These are phyloP conservation scores for Tricholoma terreum DNA, from an alignment of 768 basidiomycete genomes.

Conservation along the genomic window DNA sequence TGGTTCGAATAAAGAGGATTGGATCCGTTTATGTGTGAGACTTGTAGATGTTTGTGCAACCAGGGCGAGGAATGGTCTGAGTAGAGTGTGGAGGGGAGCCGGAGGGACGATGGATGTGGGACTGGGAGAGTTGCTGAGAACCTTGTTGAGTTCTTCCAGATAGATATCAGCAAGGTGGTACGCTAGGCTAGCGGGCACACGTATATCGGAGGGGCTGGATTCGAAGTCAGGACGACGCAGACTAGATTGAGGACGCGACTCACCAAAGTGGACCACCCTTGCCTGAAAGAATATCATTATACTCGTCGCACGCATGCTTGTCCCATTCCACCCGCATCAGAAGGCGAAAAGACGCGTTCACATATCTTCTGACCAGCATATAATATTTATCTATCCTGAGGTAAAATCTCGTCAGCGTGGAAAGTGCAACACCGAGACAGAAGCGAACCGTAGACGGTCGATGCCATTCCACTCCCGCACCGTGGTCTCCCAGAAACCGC, in stretches of 20 bases:
- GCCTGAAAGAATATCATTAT: conserved; percentile 63
- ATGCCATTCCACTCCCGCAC: conserved; percentile 94
- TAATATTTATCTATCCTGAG: conserved; percentile 95
- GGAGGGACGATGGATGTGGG: conserved; percentile 45
- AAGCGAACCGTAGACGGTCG: conserved; percentile 76
- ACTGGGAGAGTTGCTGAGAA: conserved; percentile 35
- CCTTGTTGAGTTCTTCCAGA: conserved; percentile 83
- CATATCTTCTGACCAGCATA: conserved; percentile 87
- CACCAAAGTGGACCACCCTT: conserved; percentile 86
- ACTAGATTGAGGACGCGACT: conserved; percentile 15
- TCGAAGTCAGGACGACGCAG: not conserved
- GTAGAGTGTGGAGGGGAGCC: conserved; percentile 35
- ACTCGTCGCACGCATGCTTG: conserved; percentile 45
- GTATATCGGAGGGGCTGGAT: conserved; percentile 61
- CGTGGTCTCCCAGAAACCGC: conserved; percentile 88
- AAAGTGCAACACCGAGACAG: not conserved
- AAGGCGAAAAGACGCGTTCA: conserved; percentile 82
- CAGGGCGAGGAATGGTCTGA: conserved; percentile 70
- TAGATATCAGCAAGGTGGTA: conserved; percentile 91
- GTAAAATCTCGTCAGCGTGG: conserved; percentile 7
- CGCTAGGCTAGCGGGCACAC: conserved; percentile 73
- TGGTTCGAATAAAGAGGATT: conserved; percentile 65
- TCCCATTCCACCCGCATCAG: conserved; percentile 75
- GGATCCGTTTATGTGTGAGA: conserved; percentile 70
- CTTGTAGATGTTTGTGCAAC: conserved; percentile 64